Evolutionary conservation across 2,329 filamentous ascomycete genomes (phyloP), one percentile per base, ranked within the genome.

Genomic region (Dactylellina sp.): DNA sequence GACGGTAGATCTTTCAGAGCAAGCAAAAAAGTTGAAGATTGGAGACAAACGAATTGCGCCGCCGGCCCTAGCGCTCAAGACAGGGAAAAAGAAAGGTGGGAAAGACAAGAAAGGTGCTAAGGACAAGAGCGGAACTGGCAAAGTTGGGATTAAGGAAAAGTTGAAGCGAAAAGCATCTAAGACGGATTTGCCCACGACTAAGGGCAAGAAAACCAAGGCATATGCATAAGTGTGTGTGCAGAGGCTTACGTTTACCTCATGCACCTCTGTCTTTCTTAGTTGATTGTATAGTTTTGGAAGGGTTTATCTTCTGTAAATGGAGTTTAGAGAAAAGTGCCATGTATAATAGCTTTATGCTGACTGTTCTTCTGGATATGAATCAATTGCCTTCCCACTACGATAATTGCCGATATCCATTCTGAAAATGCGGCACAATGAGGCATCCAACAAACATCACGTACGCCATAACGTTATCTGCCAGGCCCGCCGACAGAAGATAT

Each of bases 11-110:
- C 42, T 66, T 14, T 75, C 74, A 42, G 71, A 77, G 59, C 64
- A 75, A 46, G 76, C 74, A 0, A 76, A 77, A 49, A 76, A 75
- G 18, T n/a, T 77, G 35, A 78, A 77, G 63, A 64, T 72, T 39
- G 68, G 68, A 14, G 68, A 72, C 25, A 72, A 72, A 39, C 50
- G 53, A 49, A 72, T 72, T 28, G 68, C 68, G 11, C 68, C 68
- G 9, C 68, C 68, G 11, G 68, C 68, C 24, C 68, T 39, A 20
- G 68, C 68, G 2, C 47, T 65, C 35, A 60, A 72, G 37, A 52
- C 44, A 1, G 64, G 62, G 7, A 70, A 70, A 53, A 65, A 65
- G 40, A 71, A 59, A n/a, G 62, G 35, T 32, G 52, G 46, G 16
- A 61, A 59, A 16, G 62, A 40, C 32, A 61, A 55, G 16, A 61